Evolutionary conservation across 371 early-diverging fungal genomes (phyloP).

Genomic region (Nematocida ironsii): DNA sequence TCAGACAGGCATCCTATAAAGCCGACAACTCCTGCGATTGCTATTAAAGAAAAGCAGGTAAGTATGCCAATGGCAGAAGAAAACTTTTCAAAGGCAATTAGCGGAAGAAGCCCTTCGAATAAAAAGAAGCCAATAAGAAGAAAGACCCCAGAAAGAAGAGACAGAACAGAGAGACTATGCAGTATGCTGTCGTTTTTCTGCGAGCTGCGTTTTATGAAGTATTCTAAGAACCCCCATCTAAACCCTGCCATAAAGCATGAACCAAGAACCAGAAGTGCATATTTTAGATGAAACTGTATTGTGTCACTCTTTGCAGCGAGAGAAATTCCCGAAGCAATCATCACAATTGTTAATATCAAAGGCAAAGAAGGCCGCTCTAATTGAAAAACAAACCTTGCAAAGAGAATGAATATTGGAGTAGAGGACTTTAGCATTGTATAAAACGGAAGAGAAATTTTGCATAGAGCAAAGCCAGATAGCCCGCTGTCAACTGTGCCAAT

Average conservation of each 20-base stretch:
- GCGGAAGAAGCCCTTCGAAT: constrained; percentile 59
- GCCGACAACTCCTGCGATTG: constrained; percentile 53
- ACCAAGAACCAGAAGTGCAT: constrained; percentile 55
- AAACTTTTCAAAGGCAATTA: constrained; percentile 63
- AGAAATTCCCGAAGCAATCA: constrained; percentile 68
- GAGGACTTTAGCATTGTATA: constrained; percentile 70
- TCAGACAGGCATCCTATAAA: constrained; percentile 65
- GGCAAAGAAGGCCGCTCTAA: constrained; percentile 63
- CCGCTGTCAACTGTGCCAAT: constrained; percentile 67
- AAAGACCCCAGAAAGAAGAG: constrained; percentile 65
- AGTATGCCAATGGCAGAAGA: constrained; percentile 16
- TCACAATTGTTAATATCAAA: constrained; percentile 62
- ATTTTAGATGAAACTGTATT: constrained; percentile 26
- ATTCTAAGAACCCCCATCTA: constrained; percentile 70
- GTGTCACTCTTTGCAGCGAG: constrained; percentile 61
- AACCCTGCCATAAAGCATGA: constrained; percentile 69
- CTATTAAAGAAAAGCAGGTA: constrained; percentile 58
- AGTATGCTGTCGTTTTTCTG: constrained; percentile 58
- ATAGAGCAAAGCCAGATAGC: constrained; percentile 64
- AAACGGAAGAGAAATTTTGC: constrained; percentile 66
- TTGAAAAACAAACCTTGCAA: constrained; percentile 67
- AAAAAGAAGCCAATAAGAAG: constrained; percentile 58
- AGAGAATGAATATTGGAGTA: constrained; percentile 69
- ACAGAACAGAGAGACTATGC: constrained; percentile 62
- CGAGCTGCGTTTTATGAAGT: constrained; percentile 60